phyloP scores from a whole-genome alignment of 176 grass and related monocot genomes.

The Oryza meyeriana region DNA sequence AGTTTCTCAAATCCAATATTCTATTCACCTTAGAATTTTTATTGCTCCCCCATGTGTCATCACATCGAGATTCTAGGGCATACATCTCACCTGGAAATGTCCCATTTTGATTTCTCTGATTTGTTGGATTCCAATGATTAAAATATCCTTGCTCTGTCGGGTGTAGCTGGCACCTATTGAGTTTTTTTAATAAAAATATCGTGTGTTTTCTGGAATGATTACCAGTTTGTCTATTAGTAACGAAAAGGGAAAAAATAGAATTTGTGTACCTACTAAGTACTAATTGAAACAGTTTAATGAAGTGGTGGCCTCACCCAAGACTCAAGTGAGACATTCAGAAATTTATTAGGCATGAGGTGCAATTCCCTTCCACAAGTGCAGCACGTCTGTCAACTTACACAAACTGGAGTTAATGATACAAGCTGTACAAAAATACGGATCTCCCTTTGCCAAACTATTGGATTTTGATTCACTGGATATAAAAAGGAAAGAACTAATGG shows the following conservation, averaged over 20 bases:
- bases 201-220: slow-evolving; percentile 7
- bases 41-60: slow-evolving; percentile 22
- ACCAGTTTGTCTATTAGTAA: background rate
- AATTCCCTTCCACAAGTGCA: background rate
- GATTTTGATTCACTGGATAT: background rate
- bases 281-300: background rate
- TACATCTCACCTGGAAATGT: slow-evolving; percentile 27
- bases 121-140: slow-evolving; percentile 7
- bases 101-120: background rate
- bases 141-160: background rate
- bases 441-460: background rate
- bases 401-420: background rate
- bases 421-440: background rate
- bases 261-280: background rate
- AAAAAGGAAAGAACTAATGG: background rate
- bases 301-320: background rate
- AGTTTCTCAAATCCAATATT: slow-evolving; percentile 1
- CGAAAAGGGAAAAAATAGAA: background rate
- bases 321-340: background rate
- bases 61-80: slow-evolving; percentile 5
- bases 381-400: background rate
- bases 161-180: slow-evolving; percentile 16
- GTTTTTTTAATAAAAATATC: background rate
- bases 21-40: background rate
- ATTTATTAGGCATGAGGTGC: background rate